Conservation (phyloP, 1,139 yeast species). For the Saccharomyces pastorianus region DNA sequence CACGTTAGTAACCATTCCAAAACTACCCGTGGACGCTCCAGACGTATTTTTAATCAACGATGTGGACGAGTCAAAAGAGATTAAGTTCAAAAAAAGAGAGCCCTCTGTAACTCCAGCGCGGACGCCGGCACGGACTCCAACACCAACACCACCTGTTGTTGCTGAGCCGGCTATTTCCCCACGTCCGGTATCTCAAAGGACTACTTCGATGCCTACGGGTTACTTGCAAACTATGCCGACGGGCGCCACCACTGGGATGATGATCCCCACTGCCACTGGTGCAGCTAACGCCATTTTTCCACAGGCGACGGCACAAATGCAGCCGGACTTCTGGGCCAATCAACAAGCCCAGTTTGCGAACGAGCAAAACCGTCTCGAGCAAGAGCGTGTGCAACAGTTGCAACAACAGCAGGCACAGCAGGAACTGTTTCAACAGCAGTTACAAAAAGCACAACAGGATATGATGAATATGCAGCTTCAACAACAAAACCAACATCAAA, state of each 20-base stretch:
- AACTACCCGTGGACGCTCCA: conserved; percentile 67
- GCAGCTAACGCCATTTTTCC: conserved; percentile 3
- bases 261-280: conserved; percentile 10
- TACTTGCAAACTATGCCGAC: conserved; percentile 1
- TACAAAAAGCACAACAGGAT: conserved; percentile 41
- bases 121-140: conserved; percentile 2
- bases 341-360: conserved; percentile 34
- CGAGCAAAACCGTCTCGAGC: conserved; percentile 44
- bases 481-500: conserved; percentile 69
- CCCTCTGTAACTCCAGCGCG: conserved; percentile 2
- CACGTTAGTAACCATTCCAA: conserved; percentile 78
- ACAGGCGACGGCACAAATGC: conserved; percentile 9
- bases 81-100: conserved; percentile 8
- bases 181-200: background rate
- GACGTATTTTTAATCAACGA: conserved; percentile 7
- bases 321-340: conserved; percentile 41
- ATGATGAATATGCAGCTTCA: conserved; percentile 33
- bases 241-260: conserved; percentile 7
- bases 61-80: conserved; percentile 6
- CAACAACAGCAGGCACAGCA: conserved; percentile 60
- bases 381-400: conserved; percentile 44
- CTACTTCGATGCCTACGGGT: background rate
- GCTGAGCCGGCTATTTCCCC: background rate
- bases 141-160: background rate
- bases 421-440: conserved; percentile 66